These are phyloP conservation scores for Taiozyma onychis DNA, from an alignment of 1,139 yeast species.

Conservation along the genomic window DNA sequence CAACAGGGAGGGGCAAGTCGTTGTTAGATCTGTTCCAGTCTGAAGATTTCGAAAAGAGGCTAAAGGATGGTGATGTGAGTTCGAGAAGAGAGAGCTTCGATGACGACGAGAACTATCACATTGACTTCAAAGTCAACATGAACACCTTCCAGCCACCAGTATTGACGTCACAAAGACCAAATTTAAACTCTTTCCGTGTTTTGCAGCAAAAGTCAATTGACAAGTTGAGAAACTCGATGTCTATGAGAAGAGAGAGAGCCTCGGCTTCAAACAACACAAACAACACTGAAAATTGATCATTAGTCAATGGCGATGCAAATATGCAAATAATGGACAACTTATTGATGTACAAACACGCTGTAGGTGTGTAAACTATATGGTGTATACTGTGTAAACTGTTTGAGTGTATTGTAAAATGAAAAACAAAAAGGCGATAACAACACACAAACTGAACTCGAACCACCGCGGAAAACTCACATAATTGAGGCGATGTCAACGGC, in stretches of 20 bases:
- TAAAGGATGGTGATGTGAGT: conserved; percentile 6
- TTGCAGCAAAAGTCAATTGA: not conserved
- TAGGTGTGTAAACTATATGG: too few species aligned
- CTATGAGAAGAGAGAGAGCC: not conserved
- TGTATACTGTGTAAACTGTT: too few species aligned
- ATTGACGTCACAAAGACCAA: not conserved
- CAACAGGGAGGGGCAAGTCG: not conserved
- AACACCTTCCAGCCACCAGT: not conserved
- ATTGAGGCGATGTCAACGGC: not conserved
- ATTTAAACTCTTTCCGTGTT: not conserved
- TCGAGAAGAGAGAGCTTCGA: conserved; percentile 5
- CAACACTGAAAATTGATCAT: not conserved
- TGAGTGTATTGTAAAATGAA: too few species aligned
- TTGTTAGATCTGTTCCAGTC: conserved; percentile 11
- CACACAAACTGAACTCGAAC: too few species aligned
- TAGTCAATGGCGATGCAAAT: too few species aligned
- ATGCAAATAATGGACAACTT: too few species aligned
- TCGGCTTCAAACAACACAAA: not conserved
- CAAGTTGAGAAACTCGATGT: not conserved
- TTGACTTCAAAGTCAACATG: conserved; percentile 5
- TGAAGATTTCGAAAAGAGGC: conserved; percentile 7
- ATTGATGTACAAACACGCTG: too few species aligned
- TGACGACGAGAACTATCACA: conserved; percentile 9
- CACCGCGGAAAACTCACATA: not conserved
- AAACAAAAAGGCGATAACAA: not conserved